phyloP scores from a whole-genome alignment of 1,139 yeast genomes.

The Candida sanyaensis region DNA sequence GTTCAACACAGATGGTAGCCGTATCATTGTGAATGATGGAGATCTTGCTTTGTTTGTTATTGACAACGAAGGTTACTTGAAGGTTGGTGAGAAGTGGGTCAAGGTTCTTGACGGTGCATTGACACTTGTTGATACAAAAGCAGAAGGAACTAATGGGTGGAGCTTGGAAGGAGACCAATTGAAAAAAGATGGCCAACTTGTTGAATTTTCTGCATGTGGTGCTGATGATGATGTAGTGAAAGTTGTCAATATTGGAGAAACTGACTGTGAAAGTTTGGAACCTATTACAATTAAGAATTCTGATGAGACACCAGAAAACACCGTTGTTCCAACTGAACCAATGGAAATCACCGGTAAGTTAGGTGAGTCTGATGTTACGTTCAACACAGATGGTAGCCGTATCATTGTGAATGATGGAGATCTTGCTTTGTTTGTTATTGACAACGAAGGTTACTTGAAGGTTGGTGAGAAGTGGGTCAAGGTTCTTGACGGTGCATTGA shows the following conservation, averaged over 20 bases:
- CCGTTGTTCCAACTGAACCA: conserved; percentile 4
- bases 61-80: neutral
- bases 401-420: neutral
- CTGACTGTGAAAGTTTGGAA: neutral
- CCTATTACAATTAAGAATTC: neutral
- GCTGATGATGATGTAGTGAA: neutral
- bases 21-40: neutral
- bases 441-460: neutral
- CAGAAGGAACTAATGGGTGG: neutral
- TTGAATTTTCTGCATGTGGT: neutral
- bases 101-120: neutral
- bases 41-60: neutral
- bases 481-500: neutral
- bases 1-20: neutral
- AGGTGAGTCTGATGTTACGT: neutral
- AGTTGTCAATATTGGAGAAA: neutral
- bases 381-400: neutral
- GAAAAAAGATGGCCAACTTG: neutral
- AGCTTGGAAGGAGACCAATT: neutral
- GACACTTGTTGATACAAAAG: neutral
- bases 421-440: neutral
- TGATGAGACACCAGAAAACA: neutral
- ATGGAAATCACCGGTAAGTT: neutral
- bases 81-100: neutral
- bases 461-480: neutral